Base-by-base conservation (phyloP, 139 green algal genomes). In the Chlorokybus atmophyticus region DNA sequence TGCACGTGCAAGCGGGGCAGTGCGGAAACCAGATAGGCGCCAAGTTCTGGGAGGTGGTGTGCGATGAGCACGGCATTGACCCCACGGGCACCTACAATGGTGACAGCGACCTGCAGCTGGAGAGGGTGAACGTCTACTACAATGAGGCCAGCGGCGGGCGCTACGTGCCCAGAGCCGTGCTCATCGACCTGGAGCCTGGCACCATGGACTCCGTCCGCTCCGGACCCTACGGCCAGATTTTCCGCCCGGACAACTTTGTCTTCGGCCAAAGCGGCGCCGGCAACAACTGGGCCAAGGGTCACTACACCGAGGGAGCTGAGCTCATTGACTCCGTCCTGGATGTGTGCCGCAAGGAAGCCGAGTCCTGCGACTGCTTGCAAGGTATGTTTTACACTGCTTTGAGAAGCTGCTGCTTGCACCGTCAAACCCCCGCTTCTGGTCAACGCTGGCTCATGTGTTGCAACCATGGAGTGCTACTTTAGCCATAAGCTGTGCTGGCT, bases 111-210 rank as follows among this genome's bases (percentile, higher is more conserved):
- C 79, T 98, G 40, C 91, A 97, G 80, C 75, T 98, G 40, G 91
- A 98, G 81, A 83, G 91, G 61, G 91, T 98, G 77, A 98, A 98
- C 67, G 91, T 98, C 8, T 98, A 98, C 80, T 98, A 93, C 82
- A 98, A 96, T 68, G 91, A 98, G 77, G 91, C 91, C 50, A 89
- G 80, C 28, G 89, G 87, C n/a, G 89, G 85, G 44, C 85, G 91
- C 41, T 98, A 98, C 62, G 90, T 98, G 53, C 90, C 90, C 30
- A 83, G 90, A 27, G 91, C 87, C 52, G 85, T 98, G 55, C 82
- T 98, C 30, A 93, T 96, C 78, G 90, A 98, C 66, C 73, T 98
- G 60, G 90, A 98, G 78, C 90, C 90, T 32, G 90, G 90, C 38
- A 94, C 87, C 58, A 96, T 80, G 70, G 90, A 97, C 76, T 85